These are phyloP conservation scores for Claviceps spartinae DNA, from an alignment of 2,329 filamentous ascomycete genomes.

Conservation along the genomic window DNA sequence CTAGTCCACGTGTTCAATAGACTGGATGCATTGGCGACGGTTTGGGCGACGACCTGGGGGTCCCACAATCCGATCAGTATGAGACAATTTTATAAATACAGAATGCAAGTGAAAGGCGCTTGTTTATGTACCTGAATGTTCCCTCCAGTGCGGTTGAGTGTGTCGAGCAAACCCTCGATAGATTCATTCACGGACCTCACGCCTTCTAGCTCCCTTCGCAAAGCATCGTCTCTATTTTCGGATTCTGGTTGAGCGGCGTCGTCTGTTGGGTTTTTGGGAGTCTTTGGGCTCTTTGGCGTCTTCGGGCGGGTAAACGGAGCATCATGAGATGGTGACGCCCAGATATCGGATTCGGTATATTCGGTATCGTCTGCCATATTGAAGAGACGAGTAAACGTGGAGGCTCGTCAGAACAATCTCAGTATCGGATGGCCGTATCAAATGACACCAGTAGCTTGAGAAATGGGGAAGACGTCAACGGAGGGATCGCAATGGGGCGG, in stretches of 20 bases:
- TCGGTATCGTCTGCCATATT: constrained; percentile 32
- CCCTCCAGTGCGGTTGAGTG: constrained; percentile 55
- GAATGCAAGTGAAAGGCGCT: neutral
- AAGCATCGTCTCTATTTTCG: constrained; percentile 53
- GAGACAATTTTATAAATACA: neutral
- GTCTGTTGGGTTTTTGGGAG: constrained; percentile 29
- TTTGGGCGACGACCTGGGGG: constrained; percentile 59
- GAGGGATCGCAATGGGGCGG: neutral
- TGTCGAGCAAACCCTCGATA: constrained; percentile 65
- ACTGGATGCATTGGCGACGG: constrained; percentile 75
- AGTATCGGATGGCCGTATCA: neutral
- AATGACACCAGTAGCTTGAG: neutral
- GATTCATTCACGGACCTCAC: constrained; percentile 78
- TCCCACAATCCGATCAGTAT: constrained; percentile 17
- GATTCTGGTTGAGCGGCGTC: constrained; percentile 31
- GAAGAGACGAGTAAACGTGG: neutral
- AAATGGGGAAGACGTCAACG: neutral
- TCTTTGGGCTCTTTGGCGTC: constrained; percentile 34
- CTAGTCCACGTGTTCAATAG: constrained; percentile 91
- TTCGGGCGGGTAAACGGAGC: constrained; percentile 17
- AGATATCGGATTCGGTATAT: constrained; percentile 35
- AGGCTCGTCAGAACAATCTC: neutral
- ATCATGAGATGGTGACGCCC: constrained; percentile 29
- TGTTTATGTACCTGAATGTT: constrained; percentile 55
- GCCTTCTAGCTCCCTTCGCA: constrained; percentile 69